A percentile compares a stretch with the other conserved stretches of the same genome.
phyloP scores from a whole-genome alignment of 179 eudicot species.

The Patellifolia procumbens region DNA sequence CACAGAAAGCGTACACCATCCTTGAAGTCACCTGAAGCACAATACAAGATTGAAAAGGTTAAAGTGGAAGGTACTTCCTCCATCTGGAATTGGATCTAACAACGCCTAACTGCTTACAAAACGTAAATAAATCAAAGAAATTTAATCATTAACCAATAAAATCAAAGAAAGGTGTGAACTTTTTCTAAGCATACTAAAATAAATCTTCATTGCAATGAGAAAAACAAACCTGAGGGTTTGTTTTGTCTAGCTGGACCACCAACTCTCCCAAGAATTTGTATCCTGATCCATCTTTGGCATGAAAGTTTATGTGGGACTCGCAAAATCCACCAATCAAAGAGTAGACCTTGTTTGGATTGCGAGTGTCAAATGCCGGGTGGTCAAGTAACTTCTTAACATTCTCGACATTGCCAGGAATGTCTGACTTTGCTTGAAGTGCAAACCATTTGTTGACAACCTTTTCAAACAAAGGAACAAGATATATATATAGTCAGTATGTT shows the following conservation, averaged over 20 bases:
- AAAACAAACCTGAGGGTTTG: constrained; percentile 80
- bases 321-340: constrained; percentile 87
- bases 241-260: constrained; percentile 89
- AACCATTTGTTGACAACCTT: constrained; percentile 85
- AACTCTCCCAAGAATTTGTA: constrained; percentile 90
- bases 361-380: constrained; percentile 94
- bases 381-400: constrained; percentile 72
- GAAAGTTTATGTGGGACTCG: constrained; percentile 89
- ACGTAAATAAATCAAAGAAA: neutral
- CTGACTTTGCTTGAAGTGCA: constrained; percentile 87
- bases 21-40: constrained; percentile 75
- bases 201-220: neutral
- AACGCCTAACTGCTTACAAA: too few relatives aligned
- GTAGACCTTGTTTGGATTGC: constrained; percentile 95
- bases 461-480: neutral
- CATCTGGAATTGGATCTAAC: neutral
- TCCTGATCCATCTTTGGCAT: constrained; percentile 97
- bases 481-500: neutral
- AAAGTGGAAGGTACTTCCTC: too few relatives aligned
- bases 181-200: too few relatives aligned
- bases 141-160: too few relatives aligned
- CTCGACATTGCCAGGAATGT: constrained; percentile 86
- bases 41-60: neutral
- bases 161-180: too few relatives aligned
- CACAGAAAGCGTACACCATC: constrained; percentile 89